phyloP scores from a whole-genome alignment of 331 rosid genomes.

The Prunus yedoensis region DNA sequence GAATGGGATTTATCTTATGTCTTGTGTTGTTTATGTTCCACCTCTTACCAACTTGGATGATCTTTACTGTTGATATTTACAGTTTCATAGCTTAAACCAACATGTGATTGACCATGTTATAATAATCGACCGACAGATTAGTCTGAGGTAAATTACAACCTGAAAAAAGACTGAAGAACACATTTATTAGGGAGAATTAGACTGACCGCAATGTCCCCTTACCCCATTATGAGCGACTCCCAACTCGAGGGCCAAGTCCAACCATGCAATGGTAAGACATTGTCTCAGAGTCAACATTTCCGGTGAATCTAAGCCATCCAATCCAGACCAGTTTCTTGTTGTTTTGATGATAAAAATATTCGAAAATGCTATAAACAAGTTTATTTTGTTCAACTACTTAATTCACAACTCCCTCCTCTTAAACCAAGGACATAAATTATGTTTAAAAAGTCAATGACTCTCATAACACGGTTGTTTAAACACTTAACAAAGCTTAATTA shows the following conservation, averaged over 20 bases:
- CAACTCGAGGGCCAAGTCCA: not conserved
- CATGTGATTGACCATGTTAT: not conserved
- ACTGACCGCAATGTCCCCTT: not conserved
- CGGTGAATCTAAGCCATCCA: not conserved
- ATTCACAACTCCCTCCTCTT: not conserved
- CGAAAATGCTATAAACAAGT: not conserved
- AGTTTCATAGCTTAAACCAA: too few relatives aligned
- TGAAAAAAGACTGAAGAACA: too few relatives aligned
- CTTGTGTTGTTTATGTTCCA: not conserved
- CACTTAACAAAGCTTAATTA: not conserved
- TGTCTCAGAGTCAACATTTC: not conserved
- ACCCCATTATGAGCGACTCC: not conserved
- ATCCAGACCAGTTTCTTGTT: not conserved
- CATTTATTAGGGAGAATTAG: not conserved
- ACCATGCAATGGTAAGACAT: not conserved
- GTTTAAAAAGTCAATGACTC: not conserved
- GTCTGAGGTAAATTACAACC: too few relatives aligned
- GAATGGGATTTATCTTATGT: not conserved
- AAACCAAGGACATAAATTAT: not conserved
- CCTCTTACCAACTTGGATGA: not conserved
- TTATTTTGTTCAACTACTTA: not conserved
- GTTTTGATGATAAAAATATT: not conserved
- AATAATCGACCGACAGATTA: not conserved
- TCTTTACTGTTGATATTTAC: not conserved
- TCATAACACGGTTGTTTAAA: not conserved